Evolutionary conservation across 1,284 basidiomycete species (phyloP), one percentile per base, ranked within the genome.

Genomic region (Microbotryum saponariae): DNA sequence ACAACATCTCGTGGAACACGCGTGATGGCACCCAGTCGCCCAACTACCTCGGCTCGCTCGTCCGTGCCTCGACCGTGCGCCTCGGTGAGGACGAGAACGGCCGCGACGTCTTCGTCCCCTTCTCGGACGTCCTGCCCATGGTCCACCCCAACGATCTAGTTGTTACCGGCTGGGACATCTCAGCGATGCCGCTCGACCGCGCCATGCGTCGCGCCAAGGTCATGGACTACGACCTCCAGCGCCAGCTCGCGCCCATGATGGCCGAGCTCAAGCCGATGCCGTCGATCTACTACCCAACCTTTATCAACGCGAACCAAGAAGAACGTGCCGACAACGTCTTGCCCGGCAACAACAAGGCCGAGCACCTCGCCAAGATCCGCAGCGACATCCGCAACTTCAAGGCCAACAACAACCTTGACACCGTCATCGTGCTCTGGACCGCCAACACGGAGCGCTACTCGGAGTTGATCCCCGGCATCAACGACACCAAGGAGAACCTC

Each of bases 381-480:
- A 81, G 82, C 54, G 91, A 97, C 76, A 97, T 97, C 73, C 89
- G 91, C 73, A 82, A 85, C 62, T 98, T 98, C 83, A 97, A 97
- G 82, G 74, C 79, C 57, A 78, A 85, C 70, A 84, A 98, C 77
- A 81, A 79, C 46, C 85, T 97, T 59, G 93, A 96, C 76, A 86
- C 86, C 63, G 72, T 74, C 57, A 63, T 74, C 57, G 71, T 74
- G 37, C 69, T 74, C 45, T 74, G 73, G 73, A 74, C 73, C 10
- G 94, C 94, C 75, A 97, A 98, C 81, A 98, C 94, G 46, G 94
- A 98, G 82, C 88, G 94, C 66, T 98, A 94, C 84, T 87, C 89
- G 73, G 89, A 92, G 70, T 86, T 98, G 77, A 85, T 97, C 74
- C 82, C 89, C 18, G 93, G 94, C 56, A 85, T 97, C 71, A 97